Evolutionary conservation across 768 basidiomycete species (phyloP).

Genomic region (Lactifluus pinguis): DNA sequence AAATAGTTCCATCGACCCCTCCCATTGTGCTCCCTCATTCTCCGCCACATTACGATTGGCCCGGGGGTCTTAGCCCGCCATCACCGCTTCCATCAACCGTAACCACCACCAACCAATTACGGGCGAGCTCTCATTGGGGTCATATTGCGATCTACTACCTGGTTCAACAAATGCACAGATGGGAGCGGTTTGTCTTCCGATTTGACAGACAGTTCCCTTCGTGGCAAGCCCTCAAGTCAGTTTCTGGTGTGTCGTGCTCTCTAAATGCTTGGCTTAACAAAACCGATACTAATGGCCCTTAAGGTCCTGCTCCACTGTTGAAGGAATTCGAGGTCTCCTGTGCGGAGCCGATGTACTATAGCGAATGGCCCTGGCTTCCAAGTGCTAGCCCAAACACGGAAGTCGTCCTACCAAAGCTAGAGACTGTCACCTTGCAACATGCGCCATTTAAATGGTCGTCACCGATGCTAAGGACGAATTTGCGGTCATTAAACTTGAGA

Average conservation of each 20-base stretch:
- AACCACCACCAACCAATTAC: constrained; percentile 26
- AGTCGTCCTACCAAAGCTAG: constrained; percentile 38
- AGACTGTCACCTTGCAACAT: constrained; percentile 55
- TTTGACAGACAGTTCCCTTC: constrained; percentile 73
- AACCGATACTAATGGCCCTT: neutral
- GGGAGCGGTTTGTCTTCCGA: constrained; percentile 73
- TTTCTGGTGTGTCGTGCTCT: constrained; percentile 43
- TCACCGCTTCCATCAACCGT: constrained; percentile 20
- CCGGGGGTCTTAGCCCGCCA: constrained; percentile 12
- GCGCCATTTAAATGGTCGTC: constrained; percentile 74
- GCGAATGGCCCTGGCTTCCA: constrained; percentile 73
- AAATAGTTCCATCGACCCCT: constrained; percentile 18
- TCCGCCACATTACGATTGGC: constrained; percentile 17
- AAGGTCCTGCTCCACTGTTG: constrained; percentile 65
- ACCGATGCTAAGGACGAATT: constrained; percentile 53
- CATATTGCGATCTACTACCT: constrained; percentile 74
- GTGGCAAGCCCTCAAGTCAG: constrained; percentile 62
- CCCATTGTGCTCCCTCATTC: constrained; percentile 19
- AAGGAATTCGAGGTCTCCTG: constrained; percentile 73
- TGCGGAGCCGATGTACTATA: constrained; percentile 44
- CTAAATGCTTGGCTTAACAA: neutral
- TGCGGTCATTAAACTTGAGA: constrained; percentile 53
- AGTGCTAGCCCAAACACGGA: constrained; percentile 32
- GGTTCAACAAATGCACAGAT: constrained; percentile 71
- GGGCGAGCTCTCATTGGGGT: constrained; percentile 61